These are phyloP conservation scores for Fimicolochytrium jonesii DNA, from an alignment of 192 early-diverging fungal genomes.

Conservation along the genomic window DNA sequence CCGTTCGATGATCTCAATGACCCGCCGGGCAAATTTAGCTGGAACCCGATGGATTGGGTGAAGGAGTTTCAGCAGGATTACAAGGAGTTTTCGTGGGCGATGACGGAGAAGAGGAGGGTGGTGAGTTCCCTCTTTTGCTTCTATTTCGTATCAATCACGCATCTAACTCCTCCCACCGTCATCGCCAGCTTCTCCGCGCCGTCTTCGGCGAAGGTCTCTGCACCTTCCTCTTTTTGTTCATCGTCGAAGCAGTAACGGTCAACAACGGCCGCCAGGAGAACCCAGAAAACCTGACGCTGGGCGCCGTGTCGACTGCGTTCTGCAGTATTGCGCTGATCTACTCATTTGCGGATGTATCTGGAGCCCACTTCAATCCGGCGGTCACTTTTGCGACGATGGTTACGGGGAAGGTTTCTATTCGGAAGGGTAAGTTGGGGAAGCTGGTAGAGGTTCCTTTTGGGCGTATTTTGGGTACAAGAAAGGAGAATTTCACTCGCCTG, in stretches of 20 bases:
- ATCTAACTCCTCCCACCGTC: no score
- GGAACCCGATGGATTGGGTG: constrained; percentile 52
- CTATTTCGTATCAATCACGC: neutral
- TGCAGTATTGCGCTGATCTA: constrained; percentile 52
- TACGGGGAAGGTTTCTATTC: constrained; percentile 50
- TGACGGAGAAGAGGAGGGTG: constrained; percentile 54
- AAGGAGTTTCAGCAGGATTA: constrained; percentile 43
- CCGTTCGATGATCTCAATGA: constrained; percentile 28
- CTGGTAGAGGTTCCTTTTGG: neutral
- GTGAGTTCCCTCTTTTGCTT: constrained; percentile 24
- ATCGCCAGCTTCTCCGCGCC: constrained; percentile 46
- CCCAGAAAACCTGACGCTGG: constrained; percentile 47
- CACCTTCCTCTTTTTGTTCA: constrained; percentile 60
- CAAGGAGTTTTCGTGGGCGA: constrained; percentile 40
- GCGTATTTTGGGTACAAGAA: no score
- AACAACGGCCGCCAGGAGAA: constrained; percentile 50
- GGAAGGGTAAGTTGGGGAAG: constrained; percentile 51
- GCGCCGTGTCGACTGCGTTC: constrained; percentile 49
- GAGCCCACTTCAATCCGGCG: constrained; percentile 64
- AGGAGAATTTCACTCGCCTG: no score
- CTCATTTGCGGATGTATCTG: constrained; percentile 63
- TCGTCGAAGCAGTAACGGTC: constrained; percentile 47
- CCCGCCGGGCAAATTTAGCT: constrained; percentile 37
- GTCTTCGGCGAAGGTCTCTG: constrained; percentile 56
- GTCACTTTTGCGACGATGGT: constrained; percentile 59